These are phyloP conservation scores for Schizochytrium sp. DNA, from an alignment of 108 stramenopile species.

Conservation along the genomic window DNA sequence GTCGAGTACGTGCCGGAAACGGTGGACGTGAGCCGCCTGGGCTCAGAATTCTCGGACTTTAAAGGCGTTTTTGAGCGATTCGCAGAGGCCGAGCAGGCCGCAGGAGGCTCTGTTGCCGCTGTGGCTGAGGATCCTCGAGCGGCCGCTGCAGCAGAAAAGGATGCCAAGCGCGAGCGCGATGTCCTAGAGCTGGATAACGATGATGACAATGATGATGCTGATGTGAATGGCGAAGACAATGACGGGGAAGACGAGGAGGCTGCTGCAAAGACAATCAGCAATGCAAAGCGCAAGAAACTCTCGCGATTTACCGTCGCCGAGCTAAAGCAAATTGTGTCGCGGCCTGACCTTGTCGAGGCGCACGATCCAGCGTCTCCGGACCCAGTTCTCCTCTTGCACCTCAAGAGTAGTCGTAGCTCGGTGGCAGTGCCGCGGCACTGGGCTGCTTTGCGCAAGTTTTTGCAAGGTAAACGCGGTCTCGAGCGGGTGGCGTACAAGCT, in stretches of 20 bases:
- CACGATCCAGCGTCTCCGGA: slow-evolving; percentile 91
- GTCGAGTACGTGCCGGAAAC: not conserved
- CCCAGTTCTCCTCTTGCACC: slow-evolving; percentile 76
- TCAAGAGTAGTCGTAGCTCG: slow-evolving; percentile 75
- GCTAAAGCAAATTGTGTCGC: slow-evolving; percentile 71
- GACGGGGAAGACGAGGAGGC: slow-evolving; percentile 26
- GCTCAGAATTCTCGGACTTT: not conserved
- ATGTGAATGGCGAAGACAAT: slow-evolving; percentile 28
- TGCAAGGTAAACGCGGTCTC: slow-evolving; percentile 87
- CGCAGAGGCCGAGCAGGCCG: not conserved
- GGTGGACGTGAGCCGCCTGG: not conserved
- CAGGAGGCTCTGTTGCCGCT: not conserved
- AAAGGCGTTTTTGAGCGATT: not conserved
- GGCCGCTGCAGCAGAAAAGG: not conserved
- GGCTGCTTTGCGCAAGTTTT: slow-evolving; percentile 93
- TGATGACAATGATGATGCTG: not conserved
- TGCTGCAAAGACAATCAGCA: slow-evolving; percentile 43
- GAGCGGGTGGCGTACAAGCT: slow-evolving; percentile 88
- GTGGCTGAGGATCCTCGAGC: not conserved
- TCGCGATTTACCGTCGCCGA: slow-evolving; percentile 82
- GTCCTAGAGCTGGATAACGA: not conserved
- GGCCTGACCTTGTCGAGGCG: slow-evolving; percentile 88
- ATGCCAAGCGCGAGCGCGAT: not conserved
- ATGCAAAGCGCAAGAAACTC: slow-evolving; percentile 73
- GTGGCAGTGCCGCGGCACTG: slow-evolving; percentile 94